Percentiles rank a stretch among this genome's conserved stretches.
phyloP scores from a whole-genome alignment of 768 basidiomycete species.

The Suillus discolor region DNA sequence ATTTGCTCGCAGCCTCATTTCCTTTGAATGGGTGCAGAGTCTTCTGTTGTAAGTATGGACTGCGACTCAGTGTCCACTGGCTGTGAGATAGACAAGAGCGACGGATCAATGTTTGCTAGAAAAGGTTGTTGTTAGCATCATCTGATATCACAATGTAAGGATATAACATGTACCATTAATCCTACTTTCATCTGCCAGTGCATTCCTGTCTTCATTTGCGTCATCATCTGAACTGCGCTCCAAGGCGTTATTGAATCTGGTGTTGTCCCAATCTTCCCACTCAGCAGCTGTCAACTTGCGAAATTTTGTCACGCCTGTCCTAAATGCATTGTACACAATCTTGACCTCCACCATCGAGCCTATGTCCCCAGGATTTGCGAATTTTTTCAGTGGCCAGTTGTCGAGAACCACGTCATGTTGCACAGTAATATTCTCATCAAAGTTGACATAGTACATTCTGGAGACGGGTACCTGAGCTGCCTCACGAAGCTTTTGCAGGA shows the following conservation, averaged over 20 bases:
- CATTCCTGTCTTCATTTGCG: neutral
- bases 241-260: neutral
- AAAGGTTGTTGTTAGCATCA: neutral
- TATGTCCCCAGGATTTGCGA: slow-evolving; percentile 3
- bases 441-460: slow-evolving; percentile 22
- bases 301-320: neutral
- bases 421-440: slow-evolving; percentile 17
- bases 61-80: neutral
- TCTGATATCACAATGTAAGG: neutral
- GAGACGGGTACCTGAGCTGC: slow-evolving; percentile 6
- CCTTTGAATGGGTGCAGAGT: neutral
- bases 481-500: neutral
- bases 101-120: neutral
- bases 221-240: too few species aligned
- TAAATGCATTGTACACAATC: slow-evolving; percentile 1
- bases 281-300: neutral
- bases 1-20: neutral
- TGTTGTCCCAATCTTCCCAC: neutral
- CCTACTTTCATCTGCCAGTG: too few species aligned
- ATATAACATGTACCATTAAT: neutral
- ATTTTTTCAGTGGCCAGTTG: slow-evolving; percentile 21
- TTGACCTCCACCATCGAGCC: slow-evolving; percentile 6
- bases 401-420: slow-evolving; percentile 16
- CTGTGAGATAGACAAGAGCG: neutral
- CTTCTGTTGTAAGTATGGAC: too few species aligned